Base-by-base conservation (phyloP, 108 stramenopile species). In the Aurantiochytrium sp. region DNA sequence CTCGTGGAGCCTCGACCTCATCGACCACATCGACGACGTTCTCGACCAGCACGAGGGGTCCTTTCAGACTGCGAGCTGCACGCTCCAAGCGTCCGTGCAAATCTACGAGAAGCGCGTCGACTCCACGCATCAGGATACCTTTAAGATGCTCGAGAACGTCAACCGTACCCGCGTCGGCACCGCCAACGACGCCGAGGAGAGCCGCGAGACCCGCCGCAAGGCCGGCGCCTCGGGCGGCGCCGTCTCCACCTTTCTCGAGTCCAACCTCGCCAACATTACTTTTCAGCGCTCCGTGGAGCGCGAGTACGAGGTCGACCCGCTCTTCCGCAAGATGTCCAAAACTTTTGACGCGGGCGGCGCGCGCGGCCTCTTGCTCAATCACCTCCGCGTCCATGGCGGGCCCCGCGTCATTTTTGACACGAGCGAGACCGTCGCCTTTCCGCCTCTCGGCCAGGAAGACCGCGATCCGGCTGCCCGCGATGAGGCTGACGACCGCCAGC, bases 311-410 rank as follows among this genome's bases (percentile, higher is more conserved):
- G 95, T 97, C 90, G 98, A 98, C 90, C 97, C 98, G 37, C 92
- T 97, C 65, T 99, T 99, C 89, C 96, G 95, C 92, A 97, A 97
- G 90, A 97, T 99, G 98, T 95, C 95, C 85, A 96, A 96, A 88
- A 94, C 94, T 4, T 98, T 99, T 86, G 98, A 99, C 85, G 97
- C 97, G 91, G 97, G 97, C 27, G 98, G 97, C n/a, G 97, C 98
- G 45, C 96, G 95, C 88, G 98, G 98, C 15, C 93, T 99, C 54
- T 92, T 99, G 5, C 92, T 98, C 37, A 94, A 93, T n/a, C 97
- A 97, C 91, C 95, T 99, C 19, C 92, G 94, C 73, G 97, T 97
- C 4, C 89, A 93, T n/a, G 89, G 92, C 30, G 96, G 96, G 34
- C 96, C 96, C 90, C 95, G 93, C 42, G 95, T 97, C 85, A 95